Evolutionary conservation across 768 basidiomycete species (phyloP).

Genomic region (Candolleomyces efflorescens): DNA sequence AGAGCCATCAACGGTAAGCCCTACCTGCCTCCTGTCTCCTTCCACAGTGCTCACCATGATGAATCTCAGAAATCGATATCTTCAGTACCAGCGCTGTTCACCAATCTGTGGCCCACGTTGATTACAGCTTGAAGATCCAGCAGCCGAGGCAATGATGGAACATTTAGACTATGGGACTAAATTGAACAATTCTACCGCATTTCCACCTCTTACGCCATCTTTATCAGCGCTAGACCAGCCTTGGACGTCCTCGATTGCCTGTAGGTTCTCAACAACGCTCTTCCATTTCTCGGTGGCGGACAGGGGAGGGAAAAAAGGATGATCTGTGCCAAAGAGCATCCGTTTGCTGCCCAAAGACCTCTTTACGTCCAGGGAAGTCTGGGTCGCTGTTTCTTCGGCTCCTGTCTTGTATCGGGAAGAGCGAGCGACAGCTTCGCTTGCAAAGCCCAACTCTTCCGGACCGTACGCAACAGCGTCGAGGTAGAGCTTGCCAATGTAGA

Average conservation of each 20-base stretch:
- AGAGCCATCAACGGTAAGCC: conserved; percentile 77
- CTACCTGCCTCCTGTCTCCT: not conserved
- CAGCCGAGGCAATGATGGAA: conserved; percentile 23
- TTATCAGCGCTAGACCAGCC: conserved; percentile 60
- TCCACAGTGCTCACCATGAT: not conserved
- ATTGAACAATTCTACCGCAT: conserved; percentile 70
- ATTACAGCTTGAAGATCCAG: conserved; percentile 97
- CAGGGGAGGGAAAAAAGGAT: conserved; percentile 89
- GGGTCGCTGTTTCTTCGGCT: conserved; percentile 21
- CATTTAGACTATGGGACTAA: conserved; percentile 18
- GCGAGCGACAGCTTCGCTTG: conserved; percentile 64
- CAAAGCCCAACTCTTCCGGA: conserved; percentile 77
- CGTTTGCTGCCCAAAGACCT: conserved; percentile 49
- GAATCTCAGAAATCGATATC: conserved; percentile 81
- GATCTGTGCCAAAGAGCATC: conserved; percentile 83
- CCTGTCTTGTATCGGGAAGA: conserved; percentile 43
- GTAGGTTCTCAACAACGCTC: conserved; percentile 82
- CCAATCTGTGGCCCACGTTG: conserved; percentile 90
- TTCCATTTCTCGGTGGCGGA: conserved; percentile 66
- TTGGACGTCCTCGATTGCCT: conserved; percentile 65
- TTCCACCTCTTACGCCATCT: conserved; percentile 62
- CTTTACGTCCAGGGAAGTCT: conserved; percentile 14
- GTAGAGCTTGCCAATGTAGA: conserved; percentile 75
- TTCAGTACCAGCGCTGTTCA: conserved; percentile 88
- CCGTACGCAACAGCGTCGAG: conserved; percentile 91